Percentiles rank a stretch among this genome's conserved stretches.
phyloP scores from a whole-genome alignment of 2,329 filamentous ascomycete genomes.

The Penicillium sumatraense region DNA sequence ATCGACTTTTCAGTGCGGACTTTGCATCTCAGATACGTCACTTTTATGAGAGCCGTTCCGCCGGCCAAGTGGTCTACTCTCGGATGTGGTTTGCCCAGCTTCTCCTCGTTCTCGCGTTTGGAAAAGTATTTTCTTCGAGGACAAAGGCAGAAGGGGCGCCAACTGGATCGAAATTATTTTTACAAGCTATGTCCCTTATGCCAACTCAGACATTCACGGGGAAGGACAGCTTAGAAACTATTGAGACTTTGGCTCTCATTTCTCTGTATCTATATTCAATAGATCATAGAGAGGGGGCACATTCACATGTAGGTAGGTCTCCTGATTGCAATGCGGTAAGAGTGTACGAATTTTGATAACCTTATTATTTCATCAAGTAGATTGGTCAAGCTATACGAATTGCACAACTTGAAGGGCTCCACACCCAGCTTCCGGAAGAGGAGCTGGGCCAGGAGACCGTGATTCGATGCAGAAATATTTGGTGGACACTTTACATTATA shows the following conservation, averaged over 20 bases:
- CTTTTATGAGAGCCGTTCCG: conserved; percentile 7
- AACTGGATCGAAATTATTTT: conserved; percentile 15
- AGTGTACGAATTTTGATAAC: too few species aligned
- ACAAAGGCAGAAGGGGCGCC: conserved; percentile 5
- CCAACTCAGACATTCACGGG: conserved; percentile 42
- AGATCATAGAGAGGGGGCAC: conserved; percentile 43
- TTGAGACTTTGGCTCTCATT: conserved; percentile 44
- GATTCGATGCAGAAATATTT: conserved; percentile 41
- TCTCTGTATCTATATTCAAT: conserved; percentile 46
- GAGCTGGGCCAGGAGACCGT: conserved; percentile 40
- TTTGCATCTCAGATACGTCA: conserved; percentile 9
- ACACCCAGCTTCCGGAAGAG: conserved; percentile 46
- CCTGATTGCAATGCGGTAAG: too few species aligned
- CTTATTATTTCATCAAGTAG: too few species aligned
- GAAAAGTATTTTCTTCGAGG: conserved; percentile 15
- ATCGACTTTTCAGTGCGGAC: conserved; percentile 21
- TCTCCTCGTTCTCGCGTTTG: conserved; percentile 14
- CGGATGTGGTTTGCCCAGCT: conserved; percentile 17
- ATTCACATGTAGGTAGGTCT: conserved; percentile 37
- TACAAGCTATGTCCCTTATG: conserved; percentile 37
- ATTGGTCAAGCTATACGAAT: conserved; percentile 48
- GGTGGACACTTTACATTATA: conserved; percentile 50
- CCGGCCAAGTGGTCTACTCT: background rate
- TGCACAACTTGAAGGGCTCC: conserved; percentile 48
- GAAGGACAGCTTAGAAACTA: conserved; percentile 44